phyloP scores from a whole-genome alignment of 73 alveolate species.

The Paramecium sexaurelia region DNA sequence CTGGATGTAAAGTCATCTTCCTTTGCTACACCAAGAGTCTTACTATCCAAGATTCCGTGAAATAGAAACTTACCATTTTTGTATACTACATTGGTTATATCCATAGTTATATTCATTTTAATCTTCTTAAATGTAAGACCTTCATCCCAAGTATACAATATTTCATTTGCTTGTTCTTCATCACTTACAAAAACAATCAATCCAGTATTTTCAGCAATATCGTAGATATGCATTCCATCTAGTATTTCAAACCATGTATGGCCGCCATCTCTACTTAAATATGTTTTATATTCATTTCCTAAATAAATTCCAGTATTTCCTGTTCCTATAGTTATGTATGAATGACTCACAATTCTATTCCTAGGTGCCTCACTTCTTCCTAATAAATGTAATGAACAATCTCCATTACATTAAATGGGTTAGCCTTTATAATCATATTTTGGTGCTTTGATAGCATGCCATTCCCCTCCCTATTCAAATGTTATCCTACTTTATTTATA shows the following conservation, averaged over 20 bases:
- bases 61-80: slow-evolving; percentile 62
- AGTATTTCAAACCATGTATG: slow-evolving; percentile 82
- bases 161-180: slow-evolving; percentile 63
- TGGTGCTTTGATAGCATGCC: slow-evolving; percentile 85
- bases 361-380: slow-evolving; percentile 84
- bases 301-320: slow-evolving; percentile 85
- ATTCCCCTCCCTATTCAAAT: slow-evolving; percentile 86
- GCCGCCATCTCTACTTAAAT: slow-evolving; percentile 88
- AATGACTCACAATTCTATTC: slow-evolving; percentile 73
- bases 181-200: slow-evolving; percentile 86
- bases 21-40: slow-evolving; percentile 66
- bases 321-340: slow-evolving; percentile 80
- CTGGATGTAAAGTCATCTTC: slow-evolving; percentile 70
- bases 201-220: slow-evolving; percentile 92
- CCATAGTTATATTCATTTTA: slow-evolving; percentile 18
- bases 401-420: slow-evolving; percentile 71
- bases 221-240: slow-evolving; percentile 83
- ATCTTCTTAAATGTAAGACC: slow-evolving; percentile 74
- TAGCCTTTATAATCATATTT: slow-evolving; percentile 71
- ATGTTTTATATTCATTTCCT: slow-evolving; percentile 74
- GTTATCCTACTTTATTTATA: slow-evolving; percentile 77
- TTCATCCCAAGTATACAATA: slow-evolving; percentile 82
- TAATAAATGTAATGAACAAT: slow-evolving; percentile 83
- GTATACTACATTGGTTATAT: background rate
- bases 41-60: slow-evolving; percentile 67